Conservation (phyloP, 2,329 filamentous ascomycete genomes). For the Stachybotrys chlorohalonatus region DNA sequence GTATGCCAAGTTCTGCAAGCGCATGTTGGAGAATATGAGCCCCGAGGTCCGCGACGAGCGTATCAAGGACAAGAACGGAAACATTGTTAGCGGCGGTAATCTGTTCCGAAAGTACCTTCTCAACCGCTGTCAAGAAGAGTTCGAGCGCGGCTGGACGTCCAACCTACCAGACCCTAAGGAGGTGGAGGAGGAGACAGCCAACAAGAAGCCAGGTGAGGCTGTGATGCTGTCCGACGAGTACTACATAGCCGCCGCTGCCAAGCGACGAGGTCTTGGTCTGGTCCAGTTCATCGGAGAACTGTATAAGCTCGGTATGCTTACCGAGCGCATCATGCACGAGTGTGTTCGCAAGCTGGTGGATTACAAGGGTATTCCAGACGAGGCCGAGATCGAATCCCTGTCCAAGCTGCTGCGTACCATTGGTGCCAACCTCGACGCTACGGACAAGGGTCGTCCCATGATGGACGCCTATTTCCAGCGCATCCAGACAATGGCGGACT, state of each 20-base stretch:
- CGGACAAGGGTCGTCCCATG: conserved; percentile 74
- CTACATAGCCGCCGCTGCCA: conserved; percentile 86
- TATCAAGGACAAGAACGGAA: conserved; percentile 81
- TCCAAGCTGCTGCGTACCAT: conserved; percentile 89
- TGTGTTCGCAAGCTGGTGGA: conserved; percentile 96
- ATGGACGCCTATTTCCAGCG: conserved; percentile 93
- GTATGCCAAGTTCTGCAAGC: conserved; percentile 98
- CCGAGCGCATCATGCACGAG: conserved; percentile 98
- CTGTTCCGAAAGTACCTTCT: conserved; percentile 98
- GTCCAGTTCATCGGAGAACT: conserved; percentile 99
- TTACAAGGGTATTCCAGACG: conserved; percentile 86
- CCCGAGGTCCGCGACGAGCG: conserved; percentile 90
- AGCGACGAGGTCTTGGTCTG: conserved; percentile 92
- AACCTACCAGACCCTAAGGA: conserved; percentile 69
- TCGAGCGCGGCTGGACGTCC: conserved; percentile 93
- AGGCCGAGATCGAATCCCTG: conserved; percentile 93
- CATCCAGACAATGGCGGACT: conserved; percentile 73
- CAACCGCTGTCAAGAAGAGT: conserved; percentile 97
- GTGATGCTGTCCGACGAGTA: conserved; percentile 92
- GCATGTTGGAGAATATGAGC: conserved; percentile 94
- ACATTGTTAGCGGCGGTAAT: conserved; percentile 83
- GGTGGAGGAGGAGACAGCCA: conserved; percentile 37
- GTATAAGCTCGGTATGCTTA: conserved; percentile 98
- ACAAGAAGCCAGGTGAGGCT: conserved; percentile 57
- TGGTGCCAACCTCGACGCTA: conserved; percentile 73